Base-by-base conservation (phyloP, 352 stramenopile genomes). In the Thraustochytrium sp. region DNA sequence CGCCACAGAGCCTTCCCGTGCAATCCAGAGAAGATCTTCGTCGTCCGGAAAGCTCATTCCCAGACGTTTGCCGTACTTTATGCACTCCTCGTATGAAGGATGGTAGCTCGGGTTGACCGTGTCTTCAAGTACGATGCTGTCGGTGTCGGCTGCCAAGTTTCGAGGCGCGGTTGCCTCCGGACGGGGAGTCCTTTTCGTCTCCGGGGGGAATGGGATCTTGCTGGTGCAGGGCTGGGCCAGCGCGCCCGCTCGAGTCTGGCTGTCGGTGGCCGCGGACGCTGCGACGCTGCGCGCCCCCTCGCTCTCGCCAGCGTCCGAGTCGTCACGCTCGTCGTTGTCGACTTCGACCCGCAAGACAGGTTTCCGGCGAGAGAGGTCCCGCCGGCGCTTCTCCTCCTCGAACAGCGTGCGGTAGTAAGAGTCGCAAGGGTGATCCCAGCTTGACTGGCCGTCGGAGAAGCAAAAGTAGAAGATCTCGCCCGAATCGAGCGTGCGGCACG, bases 401-500 rank as follows among this genome's bases (percentile, higher is more conserved):
- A 97, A 97, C 42, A 97, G 72, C 54, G 93, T 95, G 21, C 92
- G 91, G 85, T 97, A 97, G 85, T 94, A 97, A 88, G 96, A 93
- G 85, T 98, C 94, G 82, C 93, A 97, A 0, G 94, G 94, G 82
- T 98, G 94, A 77, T 98, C 94, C 94, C 94, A 98, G 44, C 93
- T 97, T 85, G 90, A 96, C 87, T 97, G 92, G 2, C 94, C 94
- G 9, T 87, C 89, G 23, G 90, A 88, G 85, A 98, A 97, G 87
- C 97, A 97, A 86, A 97, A 97, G 87, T 98, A 98, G 86, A 97
- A 98, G 80, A 98, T 96, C 86, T 98, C 94, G 42, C 96, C 92
- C 75, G 94, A 97, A 87, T 97, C 92, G 16, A 91, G 96, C 34
- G 93, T 97, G 87, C 97, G 97, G 87, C 94, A 97, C 16, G 94